phyloP scores from a whole-genome alignment of 2,329 filamentous ascomycete genomes.

The Chrysoporthe austroafricana region DNA sequence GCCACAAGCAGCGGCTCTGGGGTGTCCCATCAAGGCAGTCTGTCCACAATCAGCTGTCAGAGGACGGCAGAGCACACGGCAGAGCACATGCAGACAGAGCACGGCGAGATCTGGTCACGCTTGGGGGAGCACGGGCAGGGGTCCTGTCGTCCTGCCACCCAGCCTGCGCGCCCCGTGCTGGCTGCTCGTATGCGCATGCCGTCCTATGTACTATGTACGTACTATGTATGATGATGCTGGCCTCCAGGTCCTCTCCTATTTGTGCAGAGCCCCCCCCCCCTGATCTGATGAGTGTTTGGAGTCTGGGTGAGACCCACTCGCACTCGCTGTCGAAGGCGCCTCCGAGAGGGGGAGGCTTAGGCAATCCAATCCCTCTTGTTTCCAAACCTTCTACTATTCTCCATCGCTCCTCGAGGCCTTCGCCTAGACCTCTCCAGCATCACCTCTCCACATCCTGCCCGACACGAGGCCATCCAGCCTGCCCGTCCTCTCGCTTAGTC shows the following conservation, averaged over 20 bases:
- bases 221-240: background rate
- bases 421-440: constrained; percentile 15
- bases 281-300: background rate
- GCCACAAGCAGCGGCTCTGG: background rate
- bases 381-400: background rate
- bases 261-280: background rate
- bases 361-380: constrained; percentile 17
- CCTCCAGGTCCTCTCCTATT: background rate
- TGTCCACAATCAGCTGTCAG: constrained; percentile 1
- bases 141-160: too few relatives aligned
- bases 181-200: too few relatives aligned
- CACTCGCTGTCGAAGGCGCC: constrained; percentile 5
- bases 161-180: too few relatives aligned
- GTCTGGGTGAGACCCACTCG: background rate
- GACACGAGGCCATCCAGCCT: background rate
- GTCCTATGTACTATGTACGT: too few relatives aligned
- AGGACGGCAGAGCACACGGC: too few relatives aligned
- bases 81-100: too few relatives aligned
- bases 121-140: too few relatives aligned
- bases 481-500: background rate
- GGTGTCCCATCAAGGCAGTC: background rate
- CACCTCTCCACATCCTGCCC: background rate
- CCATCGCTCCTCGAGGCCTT: constrained; percentile 6
- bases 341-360: background rate
- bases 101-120: too few relatives aligned